A percentile compares a stretch with the other conserved stretches of the same genome.
phyloP scores from a whole-genome alignment of 2,329 filamentous ascomycete species.

The Xylaria sp. region DNA sequence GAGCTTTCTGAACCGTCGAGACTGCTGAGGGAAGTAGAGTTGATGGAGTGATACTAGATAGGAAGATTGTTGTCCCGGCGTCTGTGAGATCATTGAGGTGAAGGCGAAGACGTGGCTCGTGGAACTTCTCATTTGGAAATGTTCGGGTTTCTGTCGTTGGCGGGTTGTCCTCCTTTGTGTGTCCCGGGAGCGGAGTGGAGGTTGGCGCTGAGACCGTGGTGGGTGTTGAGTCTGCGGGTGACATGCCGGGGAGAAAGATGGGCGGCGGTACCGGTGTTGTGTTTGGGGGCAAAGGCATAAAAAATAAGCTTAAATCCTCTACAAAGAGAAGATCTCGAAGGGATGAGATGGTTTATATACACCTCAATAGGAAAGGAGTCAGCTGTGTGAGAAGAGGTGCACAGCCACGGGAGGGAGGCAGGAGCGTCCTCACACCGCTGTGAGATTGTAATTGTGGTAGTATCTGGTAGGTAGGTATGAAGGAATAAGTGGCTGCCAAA shows the following conservation, averaged over 20 bases:
- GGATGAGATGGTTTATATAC: background rate
- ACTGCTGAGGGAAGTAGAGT: slow-evolving; percentile 68
- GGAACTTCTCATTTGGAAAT: slow-evolving; percentile 40
- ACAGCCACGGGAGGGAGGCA: background rate
- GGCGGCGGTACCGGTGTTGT: slow-evolving; percentile 43
- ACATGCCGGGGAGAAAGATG: slow-evolving; percentile 44
- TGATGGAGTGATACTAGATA: slow-evolving; percentile 67
- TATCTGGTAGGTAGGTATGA: too few relatives aligned
- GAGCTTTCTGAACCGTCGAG: slow-evolving; percentile 69
- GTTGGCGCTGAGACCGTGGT: slow-evolving; percentile 28
- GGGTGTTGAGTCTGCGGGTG: slow-evolving; percentile 25
- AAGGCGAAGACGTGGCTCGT: slow-evolving; percentile 62
- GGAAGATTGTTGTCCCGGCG: slow-evolving; percentile 69
- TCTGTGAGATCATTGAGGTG: slow-evolving; percentile 64
- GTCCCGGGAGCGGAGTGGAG: slow-evolving; percentile 8
- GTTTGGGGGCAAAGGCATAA: slow-evolving; percentile 40
- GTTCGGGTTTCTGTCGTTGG: background rate
- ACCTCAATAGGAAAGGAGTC: background rate
- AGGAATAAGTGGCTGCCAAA: too few relatives aligned
- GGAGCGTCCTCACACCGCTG: background rate
- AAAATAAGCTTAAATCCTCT: background rate
- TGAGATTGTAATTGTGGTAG: background rate
- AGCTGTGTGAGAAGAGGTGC: background rate
- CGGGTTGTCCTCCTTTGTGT: slow-evolving; percentile 1
- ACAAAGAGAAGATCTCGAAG: too few relatives aligned